These are phyloP conservation scores for Lasiosphaeriaceae sp. DNA, from an alignment of 495 filamentous ascomycete species.

Conservation along the genomic window DNA sequence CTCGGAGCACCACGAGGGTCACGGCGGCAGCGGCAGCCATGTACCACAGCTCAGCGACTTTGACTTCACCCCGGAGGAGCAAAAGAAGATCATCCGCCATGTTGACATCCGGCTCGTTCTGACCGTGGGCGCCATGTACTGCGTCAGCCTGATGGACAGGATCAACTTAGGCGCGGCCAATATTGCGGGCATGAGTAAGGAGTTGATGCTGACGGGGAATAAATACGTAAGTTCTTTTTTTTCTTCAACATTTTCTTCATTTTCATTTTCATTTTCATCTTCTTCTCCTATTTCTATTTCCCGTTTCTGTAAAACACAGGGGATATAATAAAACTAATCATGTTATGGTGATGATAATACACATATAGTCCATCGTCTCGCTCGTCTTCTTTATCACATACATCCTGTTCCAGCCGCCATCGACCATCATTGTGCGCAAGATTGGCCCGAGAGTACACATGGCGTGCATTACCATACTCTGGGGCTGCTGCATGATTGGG, in stretches of 20 bases:
- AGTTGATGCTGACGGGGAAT: slow-evolving; percentile 42
- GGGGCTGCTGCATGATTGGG: slow-evolving; percentile 53
- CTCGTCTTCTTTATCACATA: slow-evolving; percentile 68
- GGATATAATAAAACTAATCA: background rate
- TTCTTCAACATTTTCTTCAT: background rate
- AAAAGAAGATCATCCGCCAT: slow-evolving; percentile 50
- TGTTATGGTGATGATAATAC: too few relatives aligned
- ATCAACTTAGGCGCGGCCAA: slow-evolving; percentile 62
- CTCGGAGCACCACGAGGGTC: slow-evolving; percentile 6
- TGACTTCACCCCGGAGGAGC: slow-evolving; percentile 33
- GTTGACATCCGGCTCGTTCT: slow-evolving; percentile 61
- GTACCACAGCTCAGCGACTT: slow-evolving; percentile 19
- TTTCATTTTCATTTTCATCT: too few relatives aligned
- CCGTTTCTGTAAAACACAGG: too few relatives aligned
- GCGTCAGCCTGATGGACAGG: slow-evolving; percentile 63
- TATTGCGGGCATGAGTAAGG: slow-evolving; percentile 59
- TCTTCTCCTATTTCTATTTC: too few relatives aligned
- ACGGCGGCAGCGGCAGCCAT: too few relatives aligned
- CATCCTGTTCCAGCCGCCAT: slow-evolving; percentile 58
- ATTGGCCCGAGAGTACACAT: slow-evolving; percentile 58
- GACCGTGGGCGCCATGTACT: slow-evolving; percentile 63
- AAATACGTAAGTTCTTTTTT: slow-evolving; percentile 26
- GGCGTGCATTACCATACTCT: slow-evolving; percentile 48
- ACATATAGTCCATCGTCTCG: slow-evolving; percentile 51
- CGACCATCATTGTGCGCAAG: slow-evolving; percentile 54